Base-by-base conservation (phyloP, 352 stramenopile species). In the Phytophthora aleatoria region DNA sequence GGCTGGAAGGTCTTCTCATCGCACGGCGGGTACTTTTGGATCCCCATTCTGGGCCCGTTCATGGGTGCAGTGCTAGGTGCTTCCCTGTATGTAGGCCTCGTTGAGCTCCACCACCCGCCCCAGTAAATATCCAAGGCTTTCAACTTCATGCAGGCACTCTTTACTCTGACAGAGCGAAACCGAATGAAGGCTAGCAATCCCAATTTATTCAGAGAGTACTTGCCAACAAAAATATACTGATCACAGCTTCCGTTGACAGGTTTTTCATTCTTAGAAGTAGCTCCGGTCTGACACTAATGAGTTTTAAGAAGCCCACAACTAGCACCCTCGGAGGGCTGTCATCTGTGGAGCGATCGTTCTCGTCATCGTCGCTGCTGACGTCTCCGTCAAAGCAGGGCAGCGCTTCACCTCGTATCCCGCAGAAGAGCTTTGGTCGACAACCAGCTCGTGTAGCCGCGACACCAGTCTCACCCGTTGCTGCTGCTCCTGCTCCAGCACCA, bases 1-100 rank as follows among this genome's bases (percentile, higher is more conserved):
- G 71, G 74, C 38, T 78, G 68, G 64, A 66, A 80, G 45, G 69
- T 80, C 13, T 83, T 52, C 41, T 49, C 53, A 5, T 61, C 53
- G 10, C 73, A 71, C 53, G 79, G 83, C 42, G 72, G 79, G 3
- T 94, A 92, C 76, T 94, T 94, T 61, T 91, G 77, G 83, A 83
- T 92, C 43, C 83, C 83, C 12, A 76, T 87, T 52, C 52, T 92
- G n/a, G 85, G 83, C 2, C 85, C 85, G 43, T 85, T 92, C 64
- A 72, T 91, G 27, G 85, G 85, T 10, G 85, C 71, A 2, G 68
- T 89, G 26, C 61, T 88, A 8, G 84, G 85, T 33, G 79, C 73
- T n/a, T 69, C 79, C 50, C 72, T 77, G 24, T 94, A 94, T 65
- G 85, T 77, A 4, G 77, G 85, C 42, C 68, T 90, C 33, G 79